A percentile compares a stretch with the other conserved stretches of the same genome.
Evolutionary conservation across 768 basidiomycete species (phyloP).

Genomic region (Leucogyrophana mollusca): DNA sequence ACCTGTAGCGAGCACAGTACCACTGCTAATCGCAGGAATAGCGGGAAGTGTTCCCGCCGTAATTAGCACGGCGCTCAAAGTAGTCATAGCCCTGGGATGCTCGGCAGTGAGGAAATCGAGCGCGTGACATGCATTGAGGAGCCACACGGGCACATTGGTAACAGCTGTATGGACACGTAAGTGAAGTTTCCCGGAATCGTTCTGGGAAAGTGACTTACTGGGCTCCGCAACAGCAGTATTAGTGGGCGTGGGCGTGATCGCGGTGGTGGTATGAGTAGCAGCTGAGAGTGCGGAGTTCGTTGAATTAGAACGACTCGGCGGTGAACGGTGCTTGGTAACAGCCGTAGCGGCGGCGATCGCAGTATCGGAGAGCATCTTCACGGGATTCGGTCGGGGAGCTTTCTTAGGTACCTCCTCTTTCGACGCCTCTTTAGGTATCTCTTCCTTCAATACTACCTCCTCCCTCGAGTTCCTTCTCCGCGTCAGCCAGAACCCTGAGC

Average conservation of each 20-base stretch:
- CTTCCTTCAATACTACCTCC: constrained; percentile 25
- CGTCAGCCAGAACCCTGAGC: constrained; percentile 53
- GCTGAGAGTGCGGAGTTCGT: constrained; percentile 5
- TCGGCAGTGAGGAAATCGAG: constrained; percentile 73
- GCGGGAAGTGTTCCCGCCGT: constrained; percentile 75
- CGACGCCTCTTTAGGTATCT: too few species aligned
- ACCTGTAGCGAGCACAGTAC: constrained; percentile 68
- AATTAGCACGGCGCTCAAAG: constrained; percentile 75
- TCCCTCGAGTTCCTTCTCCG: constrained; percentile 38
- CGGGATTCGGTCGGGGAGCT: constrained; percentile 31
- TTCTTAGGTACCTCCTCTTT: constrained; percentile 25
- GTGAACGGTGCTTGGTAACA: constrained; percentile 24
- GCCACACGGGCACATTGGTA: constrained; percentile 70
- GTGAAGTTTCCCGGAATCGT: background rate
- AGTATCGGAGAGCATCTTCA: constrained; percentile 33
- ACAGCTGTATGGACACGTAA: constrained; percentile 23
- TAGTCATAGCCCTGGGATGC: constrained; percentile 74
- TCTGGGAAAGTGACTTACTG: constrained; percentile 1
- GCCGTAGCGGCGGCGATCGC: constrained; percentile 27
- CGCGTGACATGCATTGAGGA: constrained; percentile 73
- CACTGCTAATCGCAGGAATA: constrained; percentile 69
- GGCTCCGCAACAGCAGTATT: constrained; percentile 5
- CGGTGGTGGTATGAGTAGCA: constrained; percentile 16
- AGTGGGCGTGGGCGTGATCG: constrained; percentile 1
- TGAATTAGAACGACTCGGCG: constrained; percentile 28